These are phyloP conservation scores for Xylaria nigripes DNA, from an alignment of 495 filamentous ascomycete genomes.

Conservation along the genomic window DNA sequence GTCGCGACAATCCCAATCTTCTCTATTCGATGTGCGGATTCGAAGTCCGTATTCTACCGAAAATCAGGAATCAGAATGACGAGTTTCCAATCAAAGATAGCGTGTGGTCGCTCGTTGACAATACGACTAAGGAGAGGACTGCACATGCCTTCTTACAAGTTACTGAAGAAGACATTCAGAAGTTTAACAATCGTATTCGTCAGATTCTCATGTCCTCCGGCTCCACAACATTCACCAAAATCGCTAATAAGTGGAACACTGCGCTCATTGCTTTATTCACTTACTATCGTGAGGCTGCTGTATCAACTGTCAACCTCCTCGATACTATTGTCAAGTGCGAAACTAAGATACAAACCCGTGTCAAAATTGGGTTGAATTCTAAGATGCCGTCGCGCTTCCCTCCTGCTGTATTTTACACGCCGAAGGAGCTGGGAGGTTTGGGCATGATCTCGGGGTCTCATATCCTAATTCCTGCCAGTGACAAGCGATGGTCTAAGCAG, in stretches of 20 bases:
- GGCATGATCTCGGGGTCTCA: conserved; percentile 99
- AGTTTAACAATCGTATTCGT: conserved; percentile 98
- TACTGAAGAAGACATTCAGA: conserved; percentile 95
- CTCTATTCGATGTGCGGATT: conserved; percentile 98
- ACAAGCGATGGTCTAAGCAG: conserved; percentile 97
- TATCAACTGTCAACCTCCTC: conserved; percentile 90
- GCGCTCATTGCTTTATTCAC: conserved; percentile 98
- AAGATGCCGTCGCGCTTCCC: conserved; percentile 99
- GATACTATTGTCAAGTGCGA: conserved; percentile 99
- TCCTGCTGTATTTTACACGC: conserved; percentile 97
- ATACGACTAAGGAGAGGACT: conserved; percentile 90
- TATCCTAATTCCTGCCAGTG: conserved; percentile 94
- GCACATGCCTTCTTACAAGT: conserved; percentile 98
- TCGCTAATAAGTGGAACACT: conserved; percentile 99
- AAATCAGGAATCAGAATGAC: conserved; percentile 89
- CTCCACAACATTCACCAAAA: conserved; percentile 99
- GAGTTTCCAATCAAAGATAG: conserved; percentile 97
- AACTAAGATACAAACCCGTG: conserved; percentile 98
- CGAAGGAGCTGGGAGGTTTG: conserved; percentile 94
- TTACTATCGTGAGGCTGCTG: conserved; percentile 96
- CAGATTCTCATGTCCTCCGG: conserved; percentile 99
- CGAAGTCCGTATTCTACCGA: conserved; percentile 93
- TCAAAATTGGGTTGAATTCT: conserved; percentile 98
- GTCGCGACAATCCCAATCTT: conserved; percentile 94
- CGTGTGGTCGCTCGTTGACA: conserved; percentile 95